Evolutionary conservation across 768 basidiomycete species (phyloP), one percentile per base, ranked within the genome.

Genomic region (Obba rivulosa): DNA sequence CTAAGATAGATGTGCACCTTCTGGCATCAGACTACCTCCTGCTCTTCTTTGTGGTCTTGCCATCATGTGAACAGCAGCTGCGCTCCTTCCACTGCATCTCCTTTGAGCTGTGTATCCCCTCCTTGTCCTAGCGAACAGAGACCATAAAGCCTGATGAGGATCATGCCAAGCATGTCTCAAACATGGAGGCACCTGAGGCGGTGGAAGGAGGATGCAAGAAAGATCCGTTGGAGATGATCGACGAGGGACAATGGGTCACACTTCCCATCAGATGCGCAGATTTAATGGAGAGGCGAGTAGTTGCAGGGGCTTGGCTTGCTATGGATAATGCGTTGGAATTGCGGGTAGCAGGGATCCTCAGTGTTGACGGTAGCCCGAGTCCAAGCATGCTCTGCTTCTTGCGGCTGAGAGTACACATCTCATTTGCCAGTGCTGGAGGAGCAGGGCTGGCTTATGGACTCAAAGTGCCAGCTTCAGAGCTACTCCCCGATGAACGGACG

Each of bases 381-480:
- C 80, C 84, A 9, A 87, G 68, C 44, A 82, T 78, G 25, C 77
- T 78, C 28, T 73, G 70, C 58, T 83, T 85, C 75, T 80, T 83
- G 59, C 72, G 75, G 1, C 77, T 68, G 7, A 67, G 59, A 2
- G 72, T 69, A 23, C 69, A 70, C 1, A 62, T 49, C n/a, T 54
- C 60, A 2, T 54, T 61, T 20, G 55, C 56, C 18, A 68, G 67
- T 34, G 65, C 68, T 9, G 47, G 14, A 17, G 46, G 53, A 23
- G 45, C 45, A 36, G 60, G 51, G 49, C 50, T 56, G 18, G 47
- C 48, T 41, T 54, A 57, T 8, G 69, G 65, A 44, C 67, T 75
- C 53, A 78, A 69, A 3, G 71, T 66, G n/a, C 85, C 85, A 0
- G 77, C 76, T 59, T 87, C 86, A 55, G 86, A 87, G 57, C 78